phyloP scores from a whole-genome alignment of 352 stramenopile species.

The Aphanomyces cochlioides region DNA sequence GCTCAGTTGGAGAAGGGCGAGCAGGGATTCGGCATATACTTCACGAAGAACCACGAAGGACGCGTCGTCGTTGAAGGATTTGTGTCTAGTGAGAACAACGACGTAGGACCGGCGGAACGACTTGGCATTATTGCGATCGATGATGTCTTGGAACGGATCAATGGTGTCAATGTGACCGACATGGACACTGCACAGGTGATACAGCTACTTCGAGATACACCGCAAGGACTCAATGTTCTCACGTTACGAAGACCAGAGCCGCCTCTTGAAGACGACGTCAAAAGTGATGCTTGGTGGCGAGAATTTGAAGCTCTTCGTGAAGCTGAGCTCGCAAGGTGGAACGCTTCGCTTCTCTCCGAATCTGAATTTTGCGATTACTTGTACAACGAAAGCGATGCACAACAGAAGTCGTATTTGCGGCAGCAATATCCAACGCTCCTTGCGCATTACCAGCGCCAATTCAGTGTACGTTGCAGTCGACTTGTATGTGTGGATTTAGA shows the following conservation, averaged over 20 bases:
- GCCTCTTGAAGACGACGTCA: too few relatives aligned
- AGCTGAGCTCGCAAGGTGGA: neutral
- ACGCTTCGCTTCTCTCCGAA: conserved; percentile 10
- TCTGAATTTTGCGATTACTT: conserved; percentile 23
- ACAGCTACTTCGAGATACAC: conserved; percentile 4
- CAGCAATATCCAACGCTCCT: conserved; percentile 27
- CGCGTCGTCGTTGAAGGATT: conserved; percentile 26
- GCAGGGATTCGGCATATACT: conserved; percentile 30
- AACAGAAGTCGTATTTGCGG: conserved; percentile 28
- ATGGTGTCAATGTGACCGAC: conserved; percentile 16
- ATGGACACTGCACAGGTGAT: conserved; percentile 13
- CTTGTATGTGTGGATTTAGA: neutral
- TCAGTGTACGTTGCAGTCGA: neutral
- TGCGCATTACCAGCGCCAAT: conserved; percentile 11
- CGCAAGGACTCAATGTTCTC: conserved; percentile 10
- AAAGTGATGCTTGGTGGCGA: conserved; percentile 14
- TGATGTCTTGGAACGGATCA: conserved; percentile 26
- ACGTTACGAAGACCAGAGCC: conserved; percentile 15
- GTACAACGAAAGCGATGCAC: conserved; percentile 6
- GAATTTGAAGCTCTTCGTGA: conserved; percentile 25
- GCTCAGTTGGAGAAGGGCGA: conserved; percentile 24
- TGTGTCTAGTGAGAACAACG: neutral
- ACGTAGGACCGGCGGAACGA: conserved; percentile 9
- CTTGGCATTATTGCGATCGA: conserved; percentile 11
- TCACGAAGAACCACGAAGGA: neutral